A percentile compares a stretch with the other conserved stretches of the same genome.
Evolutionary conservation across 352 stramenopile species (phyloP).

Genomic region (Pythium chondricola): DNA sequence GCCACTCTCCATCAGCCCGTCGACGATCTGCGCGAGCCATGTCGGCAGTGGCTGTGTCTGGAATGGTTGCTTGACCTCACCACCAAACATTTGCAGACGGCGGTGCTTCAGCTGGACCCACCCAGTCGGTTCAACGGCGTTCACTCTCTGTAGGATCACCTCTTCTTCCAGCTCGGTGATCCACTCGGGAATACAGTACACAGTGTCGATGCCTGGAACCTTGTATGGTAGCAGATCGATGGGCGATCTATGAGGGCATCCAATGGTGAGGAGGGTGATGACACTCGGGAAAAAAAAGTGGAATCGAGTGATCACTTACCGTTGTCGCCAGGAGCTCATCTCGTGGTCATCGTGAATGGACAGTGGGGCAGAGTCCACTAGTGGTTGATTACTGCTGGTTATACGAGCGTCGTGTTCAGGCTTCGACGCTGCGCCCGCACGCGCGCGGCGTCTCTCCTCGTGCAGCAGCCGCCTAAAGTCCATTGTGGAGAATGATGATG

Average conservation of each 20-base stretch:
- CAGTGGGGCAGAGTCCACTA: neutral
- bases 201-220: conserved; percentile 28
- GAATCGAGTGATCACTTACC: conserved; percentile 4
- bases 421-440: conserved; percentile 5
- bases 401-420: neutral
- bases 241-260: conserved; percentile 10
- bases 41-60: conserved; percentile 29
- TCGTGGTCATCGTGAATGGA: neutral
- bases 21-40: conserved; percentile 50
- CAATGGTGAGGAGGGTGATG: neutral
- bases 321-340: conserved; percentile 3
- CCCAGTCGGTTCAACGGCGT: conserved; percentile 25
- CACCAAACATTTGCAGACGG: conserved; percentile 64
- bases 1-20: conserved; percentile 37
- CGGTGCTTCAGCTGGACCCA: conserved; percentile 67
- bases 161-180: conserved; percentile 48
- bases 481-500: conserved; percentile 24
- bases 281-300: neutral
- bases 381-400: neutral
- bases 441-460: conserved; percentile 40
- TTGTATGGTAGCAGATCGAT: conserved; percentile 31
- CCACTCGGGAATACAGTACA: conserved; percentile 65
- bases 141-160: conserved; percentile 50
- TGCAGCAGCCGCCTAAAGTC: conserved; percentile 46
- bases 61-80: conserved; percentile 53